A percentile compares a stretch with the other conserved stretches of the same genome.
Evolutionary conservation across 1,284 basidiomycete species (phyloP).

Genomic region (Melampsora allii-populina): DNA sequence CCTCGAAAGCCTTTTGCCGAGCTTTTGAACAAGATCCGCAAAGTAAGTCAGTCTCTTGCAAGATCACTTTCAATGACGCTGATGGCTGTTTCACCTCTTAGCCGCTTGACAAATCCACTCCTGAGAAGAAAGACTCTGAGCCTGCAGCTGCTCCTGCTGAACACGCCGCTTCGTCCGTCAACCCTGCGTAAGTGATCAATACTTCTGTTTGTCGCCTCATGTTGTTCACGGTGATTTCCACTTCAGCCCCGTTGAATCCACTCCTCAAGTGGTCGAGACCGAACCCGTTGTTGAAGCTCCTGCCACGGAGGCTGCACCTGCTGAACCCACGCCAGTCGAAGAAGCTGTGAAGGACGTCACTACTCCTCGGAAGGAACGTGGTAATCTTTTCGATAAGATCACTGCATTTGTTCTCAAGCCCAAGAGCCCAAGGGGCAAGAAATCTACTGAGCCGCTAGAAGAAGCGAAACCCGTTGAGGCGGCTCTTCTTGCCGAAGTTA

Average conservation of each 20-base stretch:
- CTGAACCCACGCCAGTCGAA: not conserved
- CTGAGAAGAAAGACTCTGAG: constrained; percentile 21
- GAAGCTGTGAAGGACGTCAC: constrained; percentile 13
- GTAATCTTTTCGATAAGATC: constrained; percentile 39
- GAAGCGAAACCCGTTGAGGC: not conserved
- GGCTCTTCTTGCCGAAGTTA: not conserved
- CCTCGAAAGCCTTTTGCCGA: constrained; percentile 35
- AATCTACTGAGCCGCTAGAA: constrained; percentile 3
- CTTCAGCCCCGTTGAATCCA: not conserved
- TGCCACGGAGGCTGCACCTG: not conserved
- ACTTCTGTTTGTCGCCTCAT: not conserved
- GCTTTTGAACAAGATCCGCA: constrained; percentile 39
- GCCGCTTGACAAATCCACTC: constrained; percentile 7
- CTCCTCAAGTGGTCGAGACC: not conserved
- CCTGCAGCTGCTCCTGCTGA: not conserved
- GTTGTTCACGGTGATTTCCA: not conserved
- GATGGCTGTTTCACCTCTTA: not conserved
- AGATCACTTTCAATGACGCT: not conserved
- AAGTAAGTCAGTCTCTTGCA: constrained; percentile 1
- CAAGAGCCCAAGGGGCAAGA: constrained; percentile 39
- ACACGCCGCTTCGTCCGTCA: not conserved
- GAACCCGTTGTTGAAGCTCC: constrained; percentile 2
- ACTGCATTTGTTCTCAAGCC: constrained; percentile 41
- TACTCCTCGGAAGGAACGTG: constrained; percentile 36
- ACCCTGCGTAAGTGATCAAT: not conserved